A percentile compares a stretch with the other conserved stretches of the same genome.
Evolutionary conservation across 805 yeast genomes (phyloP).

Genomic region (Wickerhamomyces sydowiorum): DNA sequence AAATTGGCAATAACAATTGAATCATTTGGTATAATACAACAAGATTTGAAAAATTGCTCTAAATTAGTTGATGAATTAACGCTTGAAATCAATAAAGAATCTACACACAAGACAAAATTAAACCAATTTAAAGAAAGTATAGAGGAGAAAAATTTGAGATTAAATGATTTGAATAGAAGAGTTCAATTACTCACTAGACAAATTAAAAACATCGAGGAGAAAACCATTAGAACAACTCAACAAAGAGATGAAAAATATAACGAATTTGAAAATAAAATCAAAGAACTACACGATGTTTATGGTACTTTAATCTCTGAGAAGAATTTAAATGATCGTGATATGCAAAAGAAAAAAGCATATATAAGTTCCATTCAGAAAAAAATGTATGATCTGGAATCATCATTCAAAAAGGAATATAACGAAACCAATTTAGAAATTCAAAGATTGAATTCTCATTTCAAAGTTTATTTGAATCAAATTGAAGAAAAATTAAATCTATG

Average conservation of each 20-base stretch:
- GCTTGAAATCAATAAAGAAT: slow-evolving; percentile 13
- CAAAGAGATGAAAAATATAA: slow-evolving; percentile 31
- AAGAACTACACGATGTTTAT: slow-evolving; percentile 30
- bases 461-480: slow-evolving; percentile 20
- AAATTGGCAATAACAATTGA: slow-evolving; percentile 51
- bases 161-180: slow-evolving; percentile 29
- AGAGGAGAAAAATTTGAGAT: slow-evolving; percentile 15
- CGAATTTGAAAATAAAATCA: slow-evolving; percentile 29
- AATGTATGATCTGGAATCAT: slow-evolving; percentile 26
- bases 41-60: slow-evolving; percentile 15
- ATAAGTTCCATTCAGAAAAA: slow-evolving; percentile 33
- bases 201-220: slow-evolving; percentile 34
- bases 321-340: slow-evolving; percentile 30
- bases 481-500: slow-evolving; percentile 15
- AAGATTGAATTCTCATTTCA: slow-evolving; percentile 20
- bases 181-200: slow-evolving; percentile 34
- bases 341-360: slow-evolving; percentile 28
- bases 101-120: slow-evolving; percentile 8
- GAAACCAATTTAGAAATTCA: slow-evolving; percentile 28
- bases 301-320: slow-evolving; percentile 32
- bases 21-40: slow-evolving; percentile 38
- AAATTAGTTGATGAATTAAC: slow-evolving; percentile 18
- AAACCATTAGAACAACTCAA: slow-evolving; percentile 28
- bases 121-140: slow-evolving; percentile 11
- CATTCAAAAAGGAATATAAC: slow-evolving; percentile 34